phyloP scores from a whole-genome alignment of 2,329 filamentous ascomycete genomes.

The Aureobasidium sp. region DNA sequence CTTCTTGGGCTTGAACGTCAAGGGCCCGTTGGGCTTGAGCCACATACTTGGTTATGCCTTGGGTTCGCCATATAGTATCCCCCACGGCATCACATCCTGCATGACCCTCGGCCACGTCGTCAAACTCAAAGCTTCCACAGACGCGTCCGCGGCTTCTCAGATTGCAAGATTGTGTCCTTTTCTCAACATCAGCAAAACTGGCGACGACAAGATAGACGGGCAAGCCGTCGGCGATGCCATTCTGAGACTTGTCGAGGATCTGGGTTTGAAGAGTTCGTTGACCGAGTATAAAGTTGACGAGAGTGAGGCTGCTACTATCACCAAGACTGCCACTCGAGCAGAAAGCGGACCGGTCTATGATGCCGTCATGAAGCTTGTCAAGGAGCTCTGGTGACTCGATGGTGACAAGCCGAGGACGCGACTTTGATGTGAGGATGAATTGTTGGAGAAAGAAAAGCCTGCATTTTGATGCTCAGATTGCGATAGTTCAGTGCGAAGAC shows the following conservation, averaged over 20 bases:
- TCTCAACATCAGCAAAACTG: constrained; percentile 34
- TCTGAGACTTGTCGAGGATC: constrained; percentile 35
- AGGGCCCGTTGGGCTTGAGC: constrained; percentile 44
- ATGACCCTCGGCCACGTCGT: constrained; percentile 49
- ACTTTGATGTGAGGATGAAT: not conserved
- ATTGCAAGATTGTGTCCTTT: constrained; percentile 40
- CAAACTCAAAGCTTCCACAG: constrained; percentile 42
- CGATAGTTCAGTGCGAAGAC: no score
- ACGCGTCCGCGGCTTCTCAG: constrained; percentile 40
- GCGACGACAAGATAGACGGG: constrained; percentile 39
- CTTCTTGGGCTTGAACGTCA: constrained; percentile 45
- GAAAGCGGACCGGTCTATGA: constrained; percentile 39
- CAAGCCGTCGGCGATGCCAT: constrained; percentile 40
- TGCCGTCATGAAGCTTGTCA: constrained; percentile 38
- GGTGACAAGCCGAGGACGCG: not conserved
- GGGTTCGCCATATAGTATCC: constrained; percentile 49
- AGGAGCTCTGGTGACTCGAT: constrained; percentile 29
- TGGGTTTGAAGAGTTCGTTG: constrained; percentile 42
- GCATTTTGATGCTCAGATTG: no score
- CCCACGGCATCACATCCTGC: constrained; percentile 51
- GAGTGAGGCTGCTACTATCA: constrained; percentile 38
- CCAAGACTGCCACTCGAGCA: constrained; percentile 38
- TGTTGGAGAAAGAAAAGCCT: not conserved
- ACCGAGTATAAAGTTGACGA: constrained; percentile 39
- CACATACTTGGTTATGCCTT: constrained; percentile 43